phyloP scores from a whole-genome alignment of 2,329 filamentous ascomycete species.

The Triangularia setosa region DNA sequence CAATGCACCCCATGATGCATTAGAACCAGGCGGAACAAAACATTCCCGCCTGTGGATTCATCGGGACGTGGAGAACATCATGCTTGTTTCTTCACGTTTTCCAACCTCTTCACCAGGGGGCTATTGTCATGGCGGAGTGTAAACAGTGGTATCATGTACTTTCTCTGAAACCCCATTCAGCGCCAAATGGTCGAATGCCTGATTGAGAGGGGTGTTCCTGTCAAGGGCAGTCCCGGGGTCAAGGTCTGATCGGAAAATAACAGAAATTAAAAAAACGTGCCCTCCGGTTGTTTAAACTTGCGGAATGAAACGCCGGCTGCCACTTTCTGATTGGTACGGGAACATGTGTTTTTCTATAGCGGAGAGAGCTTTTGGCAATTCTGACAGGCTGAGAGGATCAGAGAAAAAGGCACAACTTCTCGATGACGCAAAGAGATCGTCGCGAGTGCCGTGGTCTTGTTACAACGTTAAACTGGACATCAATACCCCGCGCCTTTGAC shows the following conservation, averaged over 20 bases:
- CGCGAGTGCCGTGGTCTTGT: neutral
- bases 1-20: neutral
- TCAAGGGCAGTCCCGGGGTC: constrained; percentile 5
- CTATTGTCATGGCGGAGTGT: neutral
- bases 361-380: neutral
- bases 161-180: constrained; percentile 13
- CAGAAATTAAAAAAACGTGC: constrained; percentile 25
- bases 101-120: neutral
- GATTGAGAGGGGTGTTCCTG: neutral
- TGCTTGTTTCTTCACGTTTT: neutral
- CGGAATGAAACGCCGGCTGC: constrained; percentile 26
- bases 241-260: constrained; percentile 26
- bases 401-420: neutral
- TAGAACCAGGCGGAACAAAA: neutral
- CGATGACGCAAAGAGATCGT: constrained; percentile 8
- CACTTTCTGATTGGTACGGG: constrained; percentile 17
- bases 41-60: neutral
- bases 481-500: neutral
- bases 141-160: constrained; percentile 10
- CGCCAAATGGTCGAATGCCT: neutral
- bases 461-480: constrained; percentile 12
- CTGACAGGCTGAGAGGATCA: neutral
- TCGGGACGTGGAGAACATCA: neutral
- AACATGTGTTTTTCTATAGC: constrained; percentile 6
- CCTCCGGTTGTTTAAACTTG: constrained; percentile 21